Percentiles rank a stretch among this genome's conserved stretches.
These are phyloP conservation scores for Cucumis hystrix DNA, from an alignment of 306 rosid genomes.

Conservation along the genomic window DNA sequence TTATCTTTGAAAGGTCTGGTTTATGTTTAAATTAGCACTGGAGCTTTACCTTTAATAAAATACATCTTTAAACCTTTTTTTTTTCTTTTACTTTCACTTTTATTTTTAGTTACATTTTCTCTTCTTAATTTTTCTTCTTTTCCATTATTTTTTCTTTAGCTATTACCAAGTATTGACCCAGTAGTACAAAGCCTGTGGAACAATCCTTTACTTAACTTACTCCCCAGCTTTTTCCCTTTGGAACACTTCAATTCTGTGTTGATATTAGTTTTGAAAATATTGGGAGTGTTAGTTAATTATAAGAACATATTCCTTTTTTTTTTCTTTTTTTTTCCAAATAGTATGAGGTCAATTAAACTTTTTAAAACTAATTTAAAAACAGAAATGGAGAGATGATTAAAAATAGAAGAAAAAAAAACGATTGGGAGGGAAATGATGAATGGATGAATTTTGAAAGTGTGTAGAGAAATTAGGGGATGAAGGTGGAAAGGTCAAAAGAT, in stretches of 20 bases:
- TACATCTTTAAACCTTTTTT: not conserved
- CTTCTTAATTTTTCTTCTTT: not conserved
- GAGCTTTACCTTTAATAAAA: constrained; percentile 1
- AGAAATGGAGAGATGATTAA: too few relatives aligned
- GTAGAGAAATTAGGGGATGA: too few relatives aligned
- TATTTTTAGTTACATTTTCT: not conserved
- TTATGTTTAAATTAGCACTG: not conserved
- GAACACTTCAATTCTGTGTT: not conserved
- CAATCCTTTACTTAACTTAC: not conserved
- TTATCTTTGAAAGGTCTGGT: not conserved
- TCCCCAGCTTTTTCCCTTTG: not conserved
- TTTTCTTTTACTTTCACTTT: not conserved
- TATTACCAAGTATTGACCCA: not conserved
- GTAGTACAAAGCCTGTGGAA: not conserved
- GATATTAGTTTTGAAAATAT: not conserved
- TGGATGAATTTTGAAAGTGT: too few relatives aligned
- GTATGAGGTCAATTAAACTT: too few relatives aligned
- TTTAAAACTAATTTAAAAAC: too few relatives aligned
- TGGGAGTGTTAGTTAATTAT: not conserved
- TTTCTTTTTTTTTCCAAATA: too few relatives aligned
- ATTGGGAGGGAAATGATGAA: too few relatives aligned
- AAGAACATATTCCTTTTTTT: too few relatives aligned
- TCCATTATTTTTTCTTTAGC: not conserved
- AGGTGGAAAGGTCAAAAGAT: not conserved
- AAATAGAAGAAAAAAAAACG: too few relatives aligned